Evolutionary conservation across 352 stramenopile genomes (phyloP), one percentile per base, ranked within the genome.

Genomic region (Pythium phragmitis): DNA sequence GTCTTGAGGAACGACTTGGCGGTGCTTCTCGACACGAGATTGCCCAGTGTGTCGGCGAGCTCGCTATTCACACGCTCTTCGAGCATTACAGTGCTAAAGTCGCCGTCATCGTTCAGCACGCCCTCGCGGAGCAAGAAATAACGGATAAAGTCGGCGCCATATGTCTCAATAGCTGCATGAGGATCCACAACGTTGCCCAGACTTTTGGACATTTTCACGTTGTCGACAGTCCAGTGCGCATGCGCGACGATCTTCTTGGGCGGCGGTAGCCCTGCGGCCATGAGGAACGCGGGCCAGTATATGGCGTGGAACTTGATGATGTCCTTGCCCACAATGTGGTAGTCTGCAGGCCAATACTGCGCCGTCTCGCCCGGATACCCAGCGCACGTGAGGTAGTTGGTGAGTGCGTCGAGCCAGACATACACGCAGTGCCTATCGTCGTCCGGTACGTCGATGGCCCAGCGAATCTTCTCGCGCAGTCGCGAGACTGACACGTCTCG

Each of bases 141-240:
- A 33, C 97, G 85, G 49, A 99, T 96, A 23, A 91, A 91, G 75
- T 99, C 97, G 3, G 96, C 79, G 21, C 92, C 80, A 70, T 98
- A 99, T 58, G 81, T 92, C 33, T 89, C 70, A 11, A 99, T 77
- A 37, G 99, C 75, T 9, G 96, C 79, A 17, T 96, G 72, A 21
- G 97, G 97, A 53, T 98, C 91, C 58, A 99, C 93, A 13, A 99
- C 96, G 80, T 99, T 99, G 11, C 97, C 97, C 1, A 99, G 70
- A 48, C 93, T 99, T 76, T 99, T 99, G 53, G 92, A 99, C 79
- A 99, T 99, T 77, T 99, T 99, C 60, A 98, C 87, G 50, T 96
- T 93, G 51, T 98, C 92, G 45, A 98, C 98, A 5, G 97, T 99
- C 97, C 97, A 99, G 85, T 98, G 98, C 11, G 94, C 96, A 73